phyloP scores from a whole-genome alignment of 305 asterid species.

The Nicotiana rustica region DNA sequence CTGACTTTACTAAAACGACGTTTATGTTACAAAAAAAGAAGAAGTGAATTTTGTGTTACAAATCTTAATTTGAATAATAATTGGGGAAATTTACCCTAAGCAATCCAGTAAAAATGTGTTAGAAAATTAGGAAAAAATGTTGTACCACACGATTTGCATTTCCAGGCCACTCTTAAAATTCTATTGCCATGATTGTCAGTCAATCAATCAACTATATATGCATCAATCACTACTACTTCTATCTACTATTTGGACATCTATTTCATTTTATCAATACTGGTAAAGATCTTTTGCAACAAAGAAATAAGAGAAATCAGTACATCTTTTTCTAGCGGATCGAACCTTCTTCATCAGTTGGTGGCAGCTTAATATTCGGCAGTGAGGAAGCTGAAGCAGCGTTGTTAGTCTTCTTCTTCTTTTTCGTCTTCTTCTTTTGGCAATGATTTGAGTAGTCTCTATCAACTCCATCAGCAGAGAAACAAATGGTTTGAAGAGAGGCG shows the following conservation, averaged over 20 bases:
- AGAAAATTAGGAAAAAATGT: too few relatives aligned
- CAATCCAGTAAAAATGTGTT: too few relatives aligned
- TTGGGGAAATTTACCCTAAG: too few relatives aligned
- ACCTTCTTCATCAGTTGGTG: neutral
- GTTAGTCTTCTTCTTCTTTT: neutral
- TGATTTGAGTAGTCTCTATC: conserved; percentile 33
- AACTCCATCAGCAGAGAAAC: conserved; percentile 40
- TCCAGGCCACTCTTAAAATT: neutral
- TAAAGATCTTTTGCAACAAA: neutral
- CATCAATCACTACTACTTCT: neutral
- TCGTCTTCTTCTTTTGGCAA: conserved; percentile 28
- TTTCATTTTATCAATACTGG: neutral
- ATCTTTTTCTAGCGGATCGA: neutral
- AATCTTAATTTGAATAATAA: too few relatives aligned
- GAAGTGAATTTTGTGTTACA: too few relatives aligned
- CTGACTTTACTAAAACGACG: too few relatives aligned
- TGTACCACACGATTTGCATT: neutral
- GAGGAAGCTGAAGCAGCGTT: conserved; percentile 14
- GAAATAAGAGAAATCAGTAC: neutral
- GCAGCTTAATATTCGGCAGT: neutral
- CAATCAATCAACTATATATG: neutral
- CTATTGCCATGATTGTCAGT: neutral
- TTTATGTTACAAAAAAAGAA: too few relatives aligned
- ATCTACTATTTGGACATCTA: neutral
- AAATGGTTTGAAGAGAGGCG: conserved; percentile 60